phyloP scores from a whole-genome alignment of 129 eudicot species.

The Tanacetum coccineum region DNA sequence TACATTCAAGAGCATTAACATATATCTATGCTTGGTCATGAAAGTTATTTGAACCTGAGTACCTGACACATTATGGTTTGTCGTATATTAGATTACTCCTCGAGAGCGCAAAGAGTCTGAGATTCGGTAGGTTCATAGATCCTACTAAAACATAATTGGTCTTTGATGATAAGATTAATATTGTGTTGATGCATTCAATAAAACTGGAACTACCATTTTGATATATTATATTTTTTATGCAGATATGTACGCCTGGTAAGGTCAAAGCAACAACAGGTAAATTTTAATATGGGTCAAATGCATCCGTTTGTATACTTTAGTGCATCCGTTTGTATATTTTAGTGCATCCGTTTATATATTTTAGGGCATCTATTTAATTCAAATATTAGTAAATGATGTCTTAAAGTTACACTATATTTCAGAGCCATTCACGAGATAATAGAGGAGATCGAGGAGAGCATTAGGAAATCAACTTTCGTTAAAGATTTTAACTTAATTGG shows the following conservation, averaged over 20 bases:
- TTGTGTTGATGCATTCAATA: slow-evolving; percentile 3
- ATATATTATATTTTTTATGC: slow-evolving; percentile 22
- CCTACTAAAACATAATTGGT: not conserved
- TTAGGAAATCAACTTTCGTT: too few species aligned
- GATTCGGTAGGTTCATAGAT: slow-evolving; percentile 54
- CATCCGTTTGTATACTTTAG: too few species aligned
- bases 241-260: slow-evolving; percentile 89
- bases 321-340: too few species aligned
- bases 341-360: too few species aligned
- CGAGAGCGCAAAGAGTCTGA: slow-evolving; percentile 93
- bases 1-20: slow-evolving; percentile 18
- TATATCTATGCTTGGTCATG: slow-evolving; percentile 16
- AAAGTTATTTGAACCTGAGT: not conserved
- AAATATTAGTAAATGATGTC: too few species aligned
- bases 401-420: too few species aligned
- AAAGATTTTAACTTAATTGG: too few species aligned
- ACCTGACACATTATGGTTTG: slow-evolving; percentile 23
- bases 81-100: slow-evolving; percentile 51
- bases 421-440: too few species aligned
- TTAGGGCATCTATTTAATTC: too few species aligned
- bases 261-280: too few species aligned
- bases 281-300: too few species aligned
- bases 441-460: too few species aligned
- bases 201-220: not conserved
- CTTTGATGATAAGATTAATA: not conserved